Conservation (phyloP, 768 basidiomycete species). For the Hygrocybe coccinea region DNA sequence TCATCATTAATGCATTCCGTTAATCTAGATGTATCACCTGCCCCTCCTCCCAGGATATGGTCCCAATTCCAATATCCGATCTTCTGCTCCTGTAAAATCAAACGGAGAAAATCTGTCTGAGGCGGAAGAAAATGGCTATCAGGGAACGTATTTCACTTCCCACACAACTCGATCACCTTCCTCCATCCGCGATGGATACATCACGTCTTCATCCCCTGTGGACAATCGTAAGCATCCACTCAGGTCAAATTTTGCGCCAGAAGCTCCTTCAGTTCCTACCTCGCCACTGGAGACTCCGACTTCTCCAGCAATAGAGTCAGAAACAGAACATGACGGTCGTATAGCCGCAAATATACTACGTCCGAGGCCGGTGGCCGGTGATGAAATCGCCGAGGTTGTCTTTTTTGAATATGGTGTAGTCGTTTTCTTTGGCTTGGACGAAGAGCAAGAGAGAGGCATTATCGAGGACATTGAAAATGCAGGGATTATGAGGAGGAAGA, state of each 20-base stretch:
- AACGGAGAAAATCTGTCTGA: conserved; percentile 65
- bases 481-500: conserved; percentile 57
- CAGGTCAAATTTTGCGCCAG: background rate
- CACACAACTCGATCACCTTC: conserved; percentile 31
- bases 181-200: conserved; percentile 55
- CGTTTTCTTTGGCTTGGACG: conserved; percentile 85
- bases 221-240: conserved; percentile 28
- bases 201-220: conserved; percentile 46
- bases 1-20: background rate
- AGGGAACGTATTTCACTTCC: conserved; percentile 72
- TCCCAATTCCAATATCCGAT: conserved; percentile 78
- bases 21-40: conserved; percentile 76
- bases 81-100: conserved; percentile 58
- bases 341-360: conserved; percentile 2
- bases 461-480: conserved; percentile 79
- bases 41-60: conserved; percentile 91
- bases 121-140: conserved; percentile 87
- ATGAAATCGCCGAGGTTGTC: conserved; percentile 65
- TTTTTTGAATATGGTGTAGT: conserved; percentile 87
- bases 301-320: conserved; percentile 1
- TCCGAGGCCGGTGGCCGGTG: conserved; percentile 27
- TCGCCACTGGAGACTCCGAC: background rate
- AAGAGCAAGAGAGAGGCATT: conserved; percentile 73
- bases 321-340: conserved; percentile 15
- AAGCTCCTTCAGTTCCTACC: background rate